Conservation (phyloP, 495 filamentous ascomycete species). For the Entonaema liquescens region DNA sequence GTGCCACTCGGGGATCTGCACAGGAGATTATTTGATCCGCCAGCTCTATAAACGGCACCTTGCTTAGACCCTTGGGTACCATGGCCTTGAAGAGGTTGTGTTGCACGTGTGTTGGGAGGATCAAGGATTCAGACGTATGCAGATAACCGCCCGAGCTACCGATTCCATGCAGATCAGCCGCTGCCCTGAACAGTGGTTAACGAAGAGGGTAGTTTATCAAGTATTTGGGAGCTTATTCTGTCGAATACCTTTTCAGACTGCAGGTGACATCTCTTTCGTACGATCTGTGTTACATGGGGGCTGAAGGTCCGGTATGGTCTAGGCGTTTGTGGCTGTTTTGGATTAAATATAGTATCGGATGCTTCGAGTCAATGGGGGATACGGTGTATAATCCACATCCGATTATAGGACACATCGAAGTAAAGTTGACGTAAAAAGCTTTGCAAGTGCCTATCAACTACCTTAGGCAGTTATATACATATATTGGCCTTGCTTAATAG, state of each 20-base stretch:
- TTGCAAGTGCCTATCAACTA: not conserved
- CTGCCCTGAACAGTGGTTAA: conserved; percentile 9
- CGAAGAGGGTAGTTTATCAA: not conserved
- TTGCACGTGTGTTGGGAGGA: conserved; percentile 34
- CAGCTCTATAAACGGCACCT: conserved; percentile 29
- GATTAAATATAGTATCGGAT: not conserved
- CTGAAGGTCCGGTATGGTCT: not conserved
- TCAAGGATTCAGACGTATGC: conserved; percentile 37
- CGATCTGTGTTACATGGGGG: not conserved
- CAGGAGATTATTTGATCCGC: conserved; percentile 40
- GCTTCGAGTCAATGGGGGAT: not conserved
- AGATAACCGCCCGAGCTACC: conserved; percentile 40
- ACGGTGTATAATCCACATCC: not conserved
- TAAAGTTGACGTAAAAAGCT: not conserved
- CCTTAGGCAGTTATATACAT: too few species aligned
- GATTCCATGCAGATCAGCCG: conserved; percentile 33
- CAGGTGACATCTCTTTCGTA: not conserved
- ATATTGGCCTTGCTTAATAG: too few species aligned
- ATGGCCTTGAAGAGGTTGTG: conserved; percentile 28
- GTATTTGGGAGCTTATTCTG: not conserved
- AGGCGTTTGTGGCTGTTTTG: not conserved
- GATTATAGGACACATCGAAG: not conserved
- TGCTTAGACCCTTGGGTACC: conserved; percentile 22
- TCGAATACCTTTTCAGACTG: not conserved
- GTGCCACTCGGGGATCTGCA: conserved; percentile 40